A percentile compares a stretch with the other conserved stretches of the same genome.
These are phyloP conservation scores for Tulasnella calospora DNA, from an alignment of 768 basidiomycete species.

Conservation along the genomic window DNA sequence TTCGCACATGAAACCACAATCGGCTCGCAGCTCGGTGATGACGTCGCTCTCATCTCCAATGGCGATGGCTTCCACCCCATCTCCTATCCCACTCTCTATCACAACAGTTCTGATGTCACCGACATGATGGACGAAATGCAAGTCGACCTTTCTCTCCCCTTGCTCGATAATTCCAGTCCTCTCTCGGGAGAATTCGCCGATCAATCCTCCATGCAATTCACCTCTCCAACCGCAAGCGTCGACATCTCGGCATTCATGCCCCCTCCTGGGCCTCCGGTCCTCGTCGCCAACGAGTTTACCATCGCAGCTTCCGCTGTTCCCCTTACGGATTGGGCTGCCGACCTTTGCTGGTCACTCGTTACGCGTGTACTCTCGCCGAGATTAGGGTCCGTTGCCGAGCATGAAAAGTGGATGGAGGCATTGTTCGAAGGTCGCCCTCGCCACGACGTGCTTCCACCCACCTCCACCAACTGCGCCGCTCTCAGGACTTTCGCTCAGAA, in stretches of 20 bases:
- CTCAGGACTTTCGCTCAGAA: slow-evolving; percentile 4
- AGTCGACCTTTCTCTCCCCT: slow-evolving; percentile 20
- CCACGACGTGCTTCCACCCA: not conserved
- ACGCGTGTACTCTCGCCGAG: not conserved
- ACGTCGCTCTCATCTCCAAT: not conserved
- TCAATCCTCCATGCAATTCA: slow-evolving; percentile 12
- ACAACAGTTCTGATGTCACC: not conserved
- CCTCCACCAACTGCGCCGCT: not conserved
- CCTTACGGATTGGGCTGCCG: slow-evolving; percentile 24
- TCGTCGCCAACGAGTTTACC: slow-evolving; percentile 21
- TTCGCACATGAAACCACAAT: not conserved
- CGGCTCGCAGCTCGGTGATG: not conserved
- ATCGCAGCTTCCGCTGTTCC: slow-evolving; percentile 23
- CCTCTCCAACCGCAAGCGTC: slow-evolving; percentile 19
- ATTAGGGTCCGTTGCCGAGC: not conserved
- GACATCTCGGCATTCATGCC: slow-evolving; percentile 23
- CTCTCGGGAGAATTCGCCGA: not conserved
- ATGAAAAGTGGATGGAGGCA: not conserved
- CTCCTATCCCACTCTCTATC: not conserved
- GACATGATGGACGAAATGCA: slow-evolving; percentile 22
- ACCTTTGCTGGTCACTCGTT: slow-evolving; percentile 12
- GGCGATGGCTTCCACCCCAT: not conserved
- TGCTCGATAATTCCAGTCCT: not conserved
- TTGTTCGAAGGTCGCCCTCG: not conserved
- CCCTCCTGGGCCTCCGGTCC: slow-evolving; percentile 23